Evolutionary conservation across 768 basidiomycete genomes (phyloP), one percentile per base, ranked within the genome.

Genomic region (Guyanaporus albipodus): DNA sequence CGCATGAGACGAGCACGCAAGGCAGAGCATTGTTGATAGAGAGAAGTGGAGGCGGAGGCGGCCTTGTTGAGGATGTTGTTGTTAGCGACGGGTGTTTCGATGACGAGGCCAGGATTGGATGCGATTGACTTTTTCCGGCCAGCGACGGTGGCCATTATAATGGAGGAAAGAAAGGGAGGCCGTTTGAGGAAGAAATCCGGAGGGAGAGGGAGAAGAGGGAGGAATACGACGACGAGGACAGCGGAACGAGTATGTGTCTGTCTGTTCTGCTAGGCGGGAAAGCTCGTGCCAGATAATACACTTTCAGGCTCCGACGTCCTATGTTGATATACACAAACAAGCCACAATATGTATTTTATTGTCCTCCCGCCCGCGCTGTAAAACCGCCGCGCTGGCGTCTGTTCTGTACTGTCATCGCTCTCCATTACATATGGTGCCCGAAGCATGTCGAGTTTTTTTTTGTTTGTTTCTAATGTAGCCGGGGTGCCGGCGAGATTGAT

Each of bases 41-140:
- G 86, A 31, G 90, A 91, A 22, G 88, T 85, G 11, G 85, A 86
- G 59, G 84, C 79, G 42, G 87, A 85, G n/a, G 91, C 88, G 39
- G 87, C 76, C 69, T 91, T 90, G 73, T 92, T 92, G 75, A 92
- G 89, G 50, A 90, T 84, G 40, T 85, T 90, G 74, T 87, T 90
- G 63, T 82, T 81, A 57, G 81, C 80, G 58, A 83, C 75, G 34
- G 86, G 85, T 14, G 78, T 79, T 67, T 90, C 88, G 65, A 87
- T 85, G 37, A 79, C 73, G 48, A 86, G 73, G 59, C 74, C 79
- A 42, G 77, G 70, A 58, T 72, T 78, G 49, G 84, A 81, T 47
- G 79, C 75, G 57, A 87, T 79, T 46, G 85, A 87, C 70, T 87
- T 89, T 81, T 87, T 88, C 61, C 88, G 82, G 67, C 75, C 81